Base-by-base conservation (phyloP, 495 filamentous ascomycete genomes). In the Pseudotulostoma volvatum region DNA sequence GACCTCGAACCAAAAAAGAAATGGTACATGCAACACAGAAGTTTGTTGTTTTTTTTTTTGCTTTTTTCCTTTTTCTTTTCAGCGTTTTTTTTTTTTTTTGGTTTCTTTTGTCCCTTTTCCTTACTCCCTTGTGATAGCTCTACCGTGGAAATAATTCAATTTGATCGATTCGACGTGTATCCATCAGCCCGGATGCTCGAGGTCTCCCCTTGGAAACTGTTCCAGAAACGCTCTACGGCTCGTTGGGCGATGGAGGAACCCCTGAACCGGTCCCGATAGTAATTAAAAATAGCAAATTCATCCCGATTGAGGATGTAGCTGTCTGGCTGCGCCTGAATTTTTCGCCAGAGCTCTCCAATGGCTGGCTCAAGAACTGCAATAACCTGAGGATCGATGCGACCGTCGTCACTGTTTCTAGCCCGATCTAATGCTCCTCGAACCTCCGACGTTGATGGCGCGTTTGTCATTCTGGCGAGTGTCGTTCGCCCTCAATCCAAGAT, bases 251-350 rank as follows among this genome's bases (percentile, higher is more conserved):
- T 43, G 11, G 42, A 34, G 4, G 49, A 51, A 18, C 63, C 66
- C 8, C 57, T 48, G 44, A 75, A 84, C 1, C 73, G 68, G 15
- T 57, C 45, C 32, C 77, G 72, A 52, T 75, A 84, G 50, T 74
- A 86, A 54, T 64, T 87, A 67, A 86, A 84, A 18, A 90, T 62
- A 11, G 79, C 70, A 44, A 84, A 85, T 51, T 90, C 81, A 46
- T 80, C 69, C 37, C 64, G 60, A 7, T 56, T 70, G 56, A 87
- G 71, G 11, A 85, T 49, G 53, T 84, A 86, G 5, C 53, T 53
- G n/a, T 69, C 56, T 3, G 74, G 77, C 28, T 74, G 55, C 3
- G 59, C 59, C 37, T 73, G 44, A 18, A 90, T 60, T 40, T 66
- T 75, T 4, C 41, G 47, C 80, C 79, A 84, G 34, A 86, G 62